Evolutionary conservation across 2,329 filamentous ascomycete genomes (phyloP).

Genomic region (Whalleya microplaca): DNA sequence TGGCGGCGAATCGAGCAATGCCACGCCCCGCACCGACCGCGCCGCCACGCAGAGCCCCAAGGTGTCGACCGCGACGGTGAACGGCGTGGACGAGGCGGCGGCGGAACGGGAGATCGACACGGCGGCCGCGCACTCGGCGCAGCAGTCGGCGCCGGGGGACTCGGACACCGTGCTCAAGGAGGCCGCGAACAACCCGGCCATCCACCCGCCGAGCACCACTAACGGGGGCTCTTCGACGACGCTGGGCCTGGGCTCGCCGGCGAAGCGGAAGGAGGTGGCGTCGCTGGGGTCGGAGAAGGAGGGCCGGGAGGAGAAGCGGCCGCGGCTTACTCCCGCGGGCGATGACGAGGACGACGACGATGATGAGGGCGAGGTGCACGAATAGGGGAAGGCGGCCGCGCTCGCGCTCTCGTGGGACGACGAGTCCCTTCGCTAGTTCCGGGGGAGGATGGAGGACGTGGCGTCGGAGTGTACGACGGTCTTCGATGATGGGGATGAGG

Average conservation of each 20-base stretch:
- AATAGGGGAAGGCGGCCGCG: constrained; percentile 31
- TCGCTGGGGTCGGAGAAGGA: constrained; percentile 40
- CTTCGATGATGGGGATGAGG: too few relatives aligned
- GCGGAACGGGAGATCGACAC: constrained; percentile 33
- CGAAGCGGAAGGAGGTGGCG: constrained; percentile 49
- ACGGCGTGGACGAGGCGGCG: constrained; percentile 44
- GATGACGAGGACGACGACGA: constrained; percentile 52
- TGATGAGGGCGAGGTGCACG: constrained; percentile 52
- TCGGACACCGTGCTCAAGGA: constrained; percentile 38
- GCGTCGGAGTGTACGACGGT: too few relatives aligned
- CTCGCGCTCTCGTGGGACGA: neutral
- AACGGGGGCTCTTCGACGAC: too few relatives aligned
- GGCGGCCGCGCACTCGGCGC: constrained; percentile 39
- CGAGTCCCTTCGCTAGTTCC: too few relatives aligned
- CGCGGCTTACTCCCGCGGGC: constrained; percentile 42
- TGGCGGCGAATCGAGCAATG: constrained; percentile 48
- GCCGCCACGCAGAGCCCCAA: constrained; percentile 54
- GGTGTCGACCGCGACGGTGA: constrained; percentile 40
- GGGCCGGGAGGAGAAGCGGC: constrained; percentile 47
- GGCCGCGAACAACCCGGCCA: constrained; percentile 35
- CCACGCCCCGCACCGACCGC: constrained; percentile 53
- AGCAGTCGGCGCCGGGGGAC: constrained; percentile 39
- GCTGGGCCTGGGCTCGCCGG: constrained; percentile 42
- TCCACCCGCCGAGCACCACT: constrained; percentile 31
- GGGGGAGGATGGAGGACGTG: too few relatives aligned